Evolutionary conservation across 108 stramenopile species (phyloP).

Genomic region (Pseudonitzschia pungens): DNA sequence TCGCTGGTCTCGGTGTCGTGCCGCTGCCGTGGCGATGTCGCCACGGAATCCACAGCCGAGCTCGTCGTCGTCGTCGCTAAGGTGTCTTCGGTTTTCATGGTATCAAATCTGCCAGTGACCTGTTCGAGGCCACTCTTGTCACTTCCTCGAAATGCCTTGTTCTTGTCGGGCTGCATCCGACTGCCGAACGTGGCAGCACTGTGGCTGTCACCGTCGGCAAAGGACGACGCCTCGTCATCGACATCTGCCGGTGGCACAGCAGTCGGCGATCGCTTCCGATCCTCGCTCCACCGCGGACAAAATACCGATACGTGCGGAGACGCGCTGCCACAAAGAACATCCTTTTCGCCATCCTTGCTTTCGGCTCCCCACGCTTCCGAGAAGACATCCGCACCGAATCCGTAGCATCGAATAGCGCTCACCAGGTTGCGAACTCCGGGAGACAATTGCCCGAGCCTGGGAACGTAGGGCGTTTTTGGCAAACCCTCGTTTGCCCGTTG

Average conservation of each 20-base stretch:
- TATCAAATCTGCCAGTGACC: neutral
- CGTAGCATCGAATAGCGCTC: slow-evolving; percentile 70
- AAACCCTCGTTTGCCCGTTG: slow-evolving; percentile 11
- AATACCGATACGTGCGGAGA: slow-evolving; percentile 29
- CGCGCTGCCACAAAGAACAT: neutral
- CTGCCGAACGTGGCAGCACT: neutral
- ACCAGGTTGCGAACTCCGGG: slow-evolving; percentile 67
- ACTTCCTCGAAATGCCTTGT: neutral
- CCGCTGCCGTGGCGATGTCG: neutral
- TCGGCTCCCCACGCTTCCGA: slow-evolving; percentile 22
- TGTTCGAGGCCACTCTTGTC: neutral
- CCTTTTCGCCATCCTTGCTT: neutral
- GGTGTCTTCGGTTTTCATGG: neutral
- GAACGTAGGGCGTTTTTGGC: slow-evolving; percentile 20
- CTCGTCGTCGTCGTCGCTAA: neutral
- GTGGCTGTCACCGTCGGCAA: neutral
- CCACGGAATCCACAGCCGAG: neutral
- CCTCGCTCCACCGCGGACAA: slow-evolving; percentile 42
- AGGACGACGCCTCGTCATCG: slow-evolving; percentile 4
- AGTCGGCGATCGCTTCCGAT: slow-evolving; percentile 3
- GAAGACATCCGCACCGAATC: slow-evolving; percentile 52
- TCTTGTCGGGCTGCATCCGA: neutral
- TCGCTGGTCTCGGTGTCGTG: neutral
- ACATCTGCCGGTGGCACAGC: neutral
- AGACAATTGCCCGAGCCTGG: slow-evolving; percentile 35